Evolutionary conservation across 2,329 filamentous ascomycete species (phyloP).

Genomic region (Trichoderma koningiopsis): DNA sequence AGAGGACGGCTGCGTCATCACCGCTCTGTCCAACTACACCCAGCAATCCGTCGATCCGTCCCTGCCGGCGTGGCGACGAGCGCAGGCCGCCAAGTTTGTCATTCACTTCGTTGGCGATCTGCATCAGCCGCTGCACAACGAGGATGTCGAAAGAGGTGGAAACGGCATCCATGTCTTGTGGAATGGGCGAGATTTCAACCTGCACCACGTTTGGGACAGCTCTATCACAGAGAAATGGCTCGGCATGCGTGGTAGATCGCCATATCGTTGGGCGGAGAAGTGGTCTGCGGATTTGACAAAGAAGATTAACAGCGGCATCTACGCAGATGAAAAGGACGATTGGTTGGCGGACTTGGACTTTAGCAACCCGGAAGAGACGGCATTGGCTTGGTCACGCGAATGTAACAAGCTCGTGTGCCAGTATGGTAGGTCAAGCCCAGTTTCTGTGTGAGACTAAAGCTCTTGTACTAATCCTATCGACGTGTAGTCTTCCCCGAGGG

Average conservation of each 20-base stretch:
- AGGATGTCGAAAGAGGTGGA: conserved; percentile 65
- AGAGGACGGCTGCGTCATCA: conserved; percentile 62
- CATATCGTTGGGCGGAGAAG: conserved; percentile 51
- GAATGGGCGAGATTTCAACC: conserved; percentile 59
- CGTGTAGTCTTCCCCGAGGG: conserved; percentile 61
- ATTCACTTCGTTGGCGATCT: conserved; percentile 71
- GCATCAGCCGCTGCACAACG: conserved; percentile 68
- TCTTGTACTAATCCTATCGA: background rate
- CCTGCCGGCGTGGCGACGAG: conserved; percentile 50
- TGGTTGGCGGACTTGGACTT: conserved; percentile 64
- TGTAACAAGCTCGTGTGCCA: conserved; percentile 64
- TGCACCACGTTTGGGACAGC: conserved; percentile 75
- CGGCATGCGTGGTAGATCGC: conserved; percentile 52
- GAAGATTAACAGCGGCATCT: conserved; percentile 60
- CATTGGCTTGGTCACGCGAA: conserved; percentile 65
- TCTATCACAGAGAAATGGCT: conserved; percentile 67
- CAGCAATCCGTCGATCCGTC: conserved; percentile 51
- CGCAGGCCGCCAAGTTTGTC: conserved; percentile 66
- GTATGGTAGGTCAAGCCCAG: conserved; percentile 51
- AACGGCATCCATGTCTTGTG: conserved; percentile 69
- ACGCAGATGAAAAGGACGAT: conserved; percentile 47
- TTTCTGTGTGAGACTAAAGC: background rate
- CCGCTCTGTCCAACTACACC: conserved; percentile 63
- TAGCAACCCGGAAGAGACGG: conserved; percentile 55
- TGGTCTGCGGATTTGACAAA: conserved; percentile 61